These are phyloP conservation scores for Auriscalpium orientale DNA, from an alignment of 768 basidiomycete species.

Conservation along the genomic window DNA sequence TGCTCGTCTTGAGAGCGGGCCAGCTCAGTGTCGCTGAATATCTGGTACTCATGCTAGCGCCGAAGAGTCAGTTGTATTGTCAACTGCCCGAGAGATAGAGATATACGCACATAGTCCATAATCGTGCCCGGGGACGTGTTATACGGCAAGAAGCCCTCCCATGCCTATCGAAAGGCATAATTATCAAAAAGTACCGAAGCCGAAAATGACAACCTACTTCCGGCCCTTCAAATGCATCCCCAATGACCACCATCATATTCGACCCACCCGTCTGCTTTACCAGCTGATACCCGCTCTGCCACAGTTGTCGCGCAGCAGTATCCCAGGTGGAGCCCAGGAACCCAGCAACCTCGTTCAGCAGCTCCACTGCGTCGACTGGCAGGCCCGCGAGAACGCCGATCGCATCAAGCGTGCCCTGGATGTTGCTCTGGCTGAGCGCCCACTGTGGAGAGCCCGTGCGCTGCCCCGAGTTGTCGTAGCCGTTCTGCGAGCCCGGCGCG, in stretches of 20 bases:
- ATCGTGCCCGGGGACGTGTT: conserved; percentile 49
- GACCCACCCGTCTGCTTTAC: conserved; percentile 43
- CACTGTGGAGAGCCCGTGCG: conserved; percentile 47
- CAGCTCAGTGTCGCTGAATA: conserved; percentile 56
- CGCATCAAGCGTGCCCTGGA: conserved; percentile 52
- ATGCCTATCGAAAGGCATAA: conserved; percentile 31
- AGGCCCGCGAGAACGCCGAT: conserved; percentile 46
- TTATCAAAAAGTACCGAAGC: no score
- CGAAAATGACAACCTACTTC: no score
- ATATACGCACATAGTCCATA: conserved; percentile 53
- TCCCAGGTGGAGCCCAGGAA: conserved; percentile 38
- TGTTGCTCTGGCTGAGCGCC: conserved; percentile 37
- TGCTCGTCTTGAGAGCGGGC: conserved; percentile 48
- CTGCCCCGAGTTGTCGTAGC: conserved; percentile 74
- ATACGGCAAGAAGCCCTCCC: conserved; percentile 49
- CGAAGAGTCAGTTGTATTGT: no score
- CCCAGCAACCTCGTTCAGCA: conserved; percentile 65
- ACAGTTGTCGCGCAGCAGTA: conserved; percentile 43
- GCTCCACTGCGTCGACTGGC: conserved; percentile 55
- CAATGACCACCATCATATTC: conserved; percentile 58
- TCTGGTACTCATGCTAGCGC: conserved; percentile 61
- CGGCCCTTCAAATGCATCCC: conserved; percentile 56
- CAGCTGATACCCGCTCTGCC: conserved; percentile 49
- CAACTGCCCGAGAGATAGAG: no score
- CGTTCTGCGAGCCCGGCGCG: conserved; percentile 52